A percentile compares a stretch with the other conserved stretches of the same genome.
These are phyloP conservation scores for Neoarthrinium moseri DNA, from an alignment of 2,329 filamentous ascomycete genomes.

Conservation along the genomic window DNA sequence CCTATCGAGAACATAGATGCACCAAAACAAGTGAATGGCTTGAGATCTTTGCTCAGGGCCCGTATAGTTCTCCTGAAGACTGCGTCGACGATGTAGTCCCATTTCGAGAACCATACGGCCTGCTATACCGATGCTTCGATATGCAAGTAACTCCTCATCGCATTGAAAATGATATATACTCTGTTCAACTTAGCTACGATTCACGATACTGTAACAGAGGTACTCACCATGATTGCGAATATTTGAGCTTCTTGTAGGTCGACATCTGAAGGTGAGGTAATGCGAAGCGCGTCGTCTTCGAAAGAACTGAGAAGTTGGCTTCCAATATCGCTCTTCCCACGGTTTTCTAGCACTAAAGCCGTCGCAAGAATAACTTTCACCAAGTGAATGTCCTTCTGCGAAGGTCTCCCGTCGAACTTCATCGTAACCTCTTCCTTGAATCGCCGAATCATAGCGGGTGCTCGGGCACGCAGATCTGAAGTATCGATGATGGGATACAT, in stretches of 20 bases:
- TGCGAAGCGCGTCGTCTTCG: constrained; percentile 1
- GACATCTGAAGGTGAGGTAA: constrained; percentile 1
- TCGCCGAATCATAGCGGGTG: constrained; percentile 1
- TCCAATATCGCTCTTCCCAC: constrained; percentile 4
- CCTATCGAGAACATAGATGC: constrained; percentile 6
- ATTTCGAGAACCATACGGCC: constrained; percentile 6
- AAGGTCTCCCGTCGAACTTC: not conserved
- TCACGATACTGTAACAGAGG: no score
- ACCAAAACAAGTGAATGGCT: constrained; percentile 4
- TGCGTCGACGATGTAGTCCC: constrained; percentile 5
- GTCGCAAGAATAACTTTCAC: constrained; percentile 6
- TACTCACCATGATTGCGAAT: constrained; percentile 6
- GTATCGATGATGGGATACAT: constrained; percentile 6
- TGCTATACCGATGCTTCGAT: constrained; percentile 2
- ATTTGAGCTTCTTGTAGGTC: constrained; percentile 3
- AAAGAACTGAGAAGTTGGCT: constrained; percentile 1
- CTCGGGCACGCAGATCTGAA: not conserved
- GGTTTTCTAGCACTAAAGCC: constrained; percentile 1
- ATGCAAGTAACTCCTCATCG: constrained; percentile 7
- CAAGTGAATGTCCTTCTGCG: constrained; percentile 6
- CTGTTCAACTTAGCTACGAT: not conserved
- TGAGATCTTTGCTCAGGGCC: constrained; percentile 8
- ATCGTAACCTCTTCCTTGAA: not conserved
- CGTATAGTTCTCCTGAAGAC: constrained; percentile 31
- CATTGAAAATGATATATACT: constrained; percentile 6